These are phyloP conservation scores for Paramecium bursaria DNA, from an alignment of 73 alveolate species.

Conservation along the genomic window DNA sequence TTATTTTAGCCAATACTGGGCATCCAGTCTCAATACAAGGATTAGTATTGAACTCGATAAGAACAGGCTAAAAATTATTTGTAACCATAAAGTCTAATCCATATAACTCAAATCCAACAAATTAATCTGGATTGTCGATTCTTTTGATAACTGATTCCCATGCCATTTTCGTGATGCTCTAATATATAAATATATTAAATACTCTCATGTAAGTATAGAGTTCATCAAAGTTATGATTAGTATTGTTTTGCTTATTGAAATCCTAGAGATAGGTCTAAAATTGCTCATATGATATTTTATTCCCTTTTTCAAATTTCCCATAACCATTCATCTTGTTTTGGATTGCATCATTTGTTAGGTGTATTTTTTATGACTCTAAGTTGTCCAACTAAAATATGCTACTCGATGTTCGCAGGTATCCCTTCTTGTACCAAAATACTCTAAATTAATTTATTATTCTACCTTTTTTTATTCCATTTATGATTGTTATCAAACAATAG, in stretches of 20 bases:
- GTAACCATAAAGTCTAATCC: constrained; percentile 98
- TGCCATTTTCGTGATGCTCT: constrained; percentile 75
- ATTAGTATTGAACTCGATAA: constrained; percentile 95
- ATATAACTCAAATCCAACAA: constrained; percentile 85
- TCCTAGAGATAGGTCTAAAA: constrained; percentile 89
- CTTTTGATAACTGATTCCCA: constrained; percentile 84
- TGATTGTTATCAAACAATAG: constrained; percentile 83
- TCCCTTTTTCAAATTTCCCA: constrained; percentile 96
- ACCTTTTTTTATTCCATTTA: constrained; percentile 79
- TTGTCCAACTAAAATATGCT: constrained; percentile 77
- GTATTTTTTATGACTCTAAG: constrained; percentile 80
- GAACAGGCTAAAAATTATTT: constrained; percentile 86
- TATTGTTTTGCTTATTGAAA: constrained; percentile 59
- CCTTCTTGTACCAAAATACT: constrained; percentile 84
- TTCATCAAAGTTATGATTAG: constrained; percentile 81
- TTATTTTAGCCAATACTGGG: constrained; percentile 85
- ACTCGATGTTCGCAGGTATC: constrained; percentile 86
- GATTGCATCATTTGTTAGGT: constrained; percentile 97
- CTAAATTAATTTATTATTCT: constrained; percentile 29
- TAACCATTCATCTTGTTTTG: constrained; percentile 91
- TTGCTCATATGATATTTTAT: constrained; percentile 78
- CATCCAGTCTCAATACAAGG: constrained; percentile 94
- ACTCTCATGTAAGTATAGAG: constrained; percentile 70
- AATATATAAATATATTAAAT: neutral
- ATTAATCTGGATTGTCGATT: constrained; percentile 84